Evolutionary conservation across 2,329 filamentous ascomycete species (phyloP).

Genomic region (Hypoxylon sp.): DNA sequence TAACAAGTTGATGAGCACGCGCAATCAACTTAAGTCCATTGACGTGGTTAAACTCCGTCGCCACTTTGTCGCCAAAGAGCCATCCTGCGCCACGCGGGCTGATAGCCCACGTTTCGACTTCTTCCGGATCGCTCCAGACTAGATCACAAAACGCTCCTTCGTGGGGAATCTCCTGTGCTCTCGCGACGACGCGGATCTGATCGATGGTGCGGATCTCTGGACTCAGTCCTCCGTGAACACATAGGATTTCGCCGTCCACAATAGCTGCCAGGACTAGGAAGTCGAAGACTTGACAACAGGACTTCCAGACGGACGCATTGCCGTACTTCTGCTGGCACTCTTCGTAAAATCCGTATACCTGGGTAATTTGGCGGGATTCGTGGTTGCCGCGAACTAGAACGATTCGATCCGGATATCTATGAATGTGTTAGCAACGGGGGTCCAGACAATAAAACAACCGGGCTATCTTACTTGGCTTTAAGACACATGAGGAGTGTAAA

Average conservation of each 20-base stretch:
- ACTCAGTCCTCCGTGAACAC: conserved; percentile 91
- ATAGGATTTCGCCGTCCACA: conserved; percentile 98
- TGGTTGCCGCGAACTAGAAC: conserved; percentile 98
- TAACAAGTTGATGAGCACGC: conserved; percentile 96
- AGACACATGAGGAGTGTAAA: conserved; percentile 97
- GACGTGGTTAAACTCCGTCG: conserved; percentile 96
- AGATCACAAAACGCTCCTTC: conserved; percentile 98
- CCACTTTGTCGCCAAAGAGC: conserved; percentile 96
- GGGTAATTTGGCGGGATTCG: conserved; percentile 95
- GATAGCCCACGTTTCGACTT: conserved; percentile 94
- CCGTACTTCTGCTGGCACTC: conserved; percentile 98
- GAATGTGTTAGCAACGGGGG: conserved; percentile 36
- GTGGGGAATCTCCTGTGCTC: conserved; percentile 96
- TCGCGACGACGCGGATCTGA: conserved; percentile 98
- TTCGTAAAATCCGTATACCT: conserved; percentile 99
- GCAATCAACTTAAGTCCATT: conserved; percentile 96
- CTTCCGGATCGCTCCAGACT: conserved; percentile 98
- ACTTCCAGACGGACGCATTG: conserved; percentile 99
- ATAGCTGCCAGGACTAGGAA: conserved; percentile 96
- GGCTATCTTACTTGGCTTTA: conserved; percentile 69
- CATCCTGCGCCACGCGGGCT: conserved; percentile 96
- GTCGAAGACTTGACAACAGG: conserved; percentile 99
- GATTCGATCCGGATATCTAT: conserved; percentile 92
- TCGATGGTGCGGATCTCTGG: conserved; percentile 96
- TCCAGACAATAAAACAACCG: conserved; percentile 7